These are phyloP conservation scores for Phytophthora lateralis DNA, from an alignment of 352 stramenopile species.

Conservation along the genomic window DNA sequence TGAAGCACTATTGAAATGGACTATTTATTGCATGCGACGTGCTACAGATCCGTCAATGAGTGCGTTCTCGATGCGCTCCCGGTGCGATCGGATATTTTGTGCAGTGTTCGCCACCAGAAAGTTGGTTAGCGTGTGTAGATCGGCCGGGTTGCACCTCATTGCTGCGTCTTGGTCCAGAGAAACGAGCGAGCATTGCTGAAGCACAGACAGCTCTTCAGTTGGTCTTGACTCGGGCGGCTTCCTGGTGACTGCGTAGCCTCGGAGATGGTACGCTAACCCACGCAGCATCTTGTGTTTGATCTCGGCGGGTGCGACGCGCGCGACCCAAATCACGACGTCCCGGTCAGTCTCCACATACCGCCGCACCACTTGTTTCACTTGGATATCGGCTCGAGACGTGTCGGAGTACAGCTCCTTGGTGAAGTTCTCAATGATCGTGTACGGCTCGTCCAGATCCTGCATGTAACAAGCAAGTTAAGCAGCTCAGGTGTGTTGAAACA, in stretches of 20 bases:
- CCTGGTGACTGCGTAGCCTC: conserved; percentile 49
- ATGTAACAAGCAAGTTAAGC: too few relatives aligned
- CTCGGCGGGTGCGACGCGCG: conserved; percentile 39
- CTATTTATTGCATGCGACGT: conserved; percentile 1
- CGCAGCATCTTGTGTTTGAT: conserved; percentile 45
- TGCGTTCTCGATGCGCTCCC: conserved; percentile 28
- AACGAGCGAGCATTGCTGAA: conserved; percentile 22
- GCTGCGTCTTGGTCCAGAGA: conserved; percentile 12
- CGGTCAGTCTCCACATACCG: conserved; percentile 48
- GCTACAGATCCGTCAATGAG: conserved; percentile 1
- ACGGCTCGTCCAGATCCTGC: conserved; percentile 5
- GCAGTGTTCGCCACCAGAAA: conserved; percentile 21
- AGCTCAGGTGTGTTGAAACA: background rate
- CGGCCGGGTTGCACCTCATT: background rate
- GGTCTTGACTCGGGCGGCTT: conserved; percentile 2
- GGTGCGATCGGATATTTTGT: conserved; percentile 18
- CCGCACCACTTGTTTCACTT: conserved; percentile 49
- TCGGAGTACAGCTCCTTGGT: conserved; percentile 47
- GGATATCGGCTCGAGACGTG: conserved; percentile 43
- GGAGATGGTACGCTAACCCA: conserved; percentile 39
- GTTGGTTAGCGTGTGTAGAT: conserved; percentile 14
- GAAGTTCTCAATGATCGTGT: conserved; percentile 43
- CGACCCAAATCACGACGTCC: conserved; percentile 45
- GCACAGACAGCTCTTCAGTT: conserved; percentile 1
- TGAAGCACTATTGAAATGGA: background rate